Base-by-base conservation (phyloP, 768 basidiomycete species). In the Gautieria morchelliformis region DNA sequence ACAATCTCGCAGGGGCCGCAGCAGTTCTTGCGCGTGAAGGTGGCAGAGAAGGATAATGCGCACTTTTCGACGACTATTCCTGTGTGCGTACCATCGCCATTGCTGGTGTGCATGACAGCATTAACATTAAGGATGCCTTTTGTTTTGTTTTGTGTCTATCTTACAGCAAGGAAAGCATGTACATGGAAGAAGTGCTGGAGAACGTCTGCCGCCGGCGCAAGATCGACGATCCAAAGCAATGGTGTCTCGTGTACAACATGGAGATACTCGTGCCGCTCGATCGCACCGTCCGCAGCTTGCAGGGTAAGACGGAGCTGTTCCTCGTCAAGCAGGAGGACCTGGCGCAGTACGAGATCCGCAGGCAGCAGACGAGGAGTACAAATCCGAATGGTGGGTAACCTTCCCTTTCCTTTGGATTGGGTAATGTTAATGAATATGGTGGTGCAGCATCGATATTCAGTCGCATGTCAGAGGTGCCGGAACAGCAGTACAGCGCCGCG, bases 171-270 rank as follows among this genome's bases (percentile, higher is more conserved):
- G 84, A 89, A 14, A 92, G 89, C 9, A 96, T 93, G 86, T 98
- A 98, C 68, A 87, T 97, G 82, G 93, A 94, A 63, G 95, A 98
- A 69, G 90, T 91, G 1, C 78, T 96, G 22, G 95, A 96, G 60
- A 75, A 84, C 20, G 85, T 91, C 1, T 92, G 89, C 66, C 76
- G 80, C 39, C 82, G 81, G 65, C 79, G 85, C 50, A 82, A 81
- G 64, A 70, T 90, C 30, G 70, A 73, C 24, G 79, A 85, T 63
- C 79, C 87, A 32, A 82, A 86, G 58, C 86, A 92, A 58, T 97
- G 93, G 71, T 90, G 89, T 1, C 78, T 98, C 20, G 72, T 94
- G 41, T 71, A 88, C 47, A 69, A 69, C 12, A 77, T 74, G 70
- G 85, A 83, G 58, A 84, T 95, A 41, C 71, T 92, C 55, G 84